phyloP scores from a whole-genome alignment of 2,329 filamentous ascomycete species.

The Graphiopsis chlorocephala region DNA sequence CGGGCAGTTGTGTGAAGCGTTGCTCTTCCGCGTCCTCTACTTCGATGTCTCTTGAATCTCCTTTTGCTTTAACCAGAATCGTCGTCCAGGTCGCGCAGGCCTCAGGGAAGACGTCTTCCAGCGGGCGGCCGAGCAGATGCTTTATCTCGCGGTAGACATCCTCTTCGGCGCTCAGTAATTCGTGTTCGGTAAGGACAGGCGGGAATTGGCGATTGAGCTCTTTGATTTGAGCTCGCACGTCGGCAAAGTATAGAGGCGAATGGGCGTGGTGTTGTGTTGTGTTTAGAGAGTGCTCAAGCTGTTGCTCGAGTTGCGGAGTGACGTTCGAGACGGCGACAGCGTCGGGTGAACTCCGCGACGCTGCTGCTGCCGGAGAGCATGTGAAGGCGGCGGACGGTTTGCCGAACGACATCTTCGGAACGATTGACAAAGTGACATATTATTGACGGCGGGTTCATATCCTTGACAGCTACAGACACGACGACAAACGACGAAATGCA shows the following conservation, averaged over 20 bases:
- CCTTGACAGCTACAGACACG: background rate
- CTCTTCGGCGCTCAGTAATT: background rate
- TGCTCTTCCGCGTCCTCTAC: background rate
- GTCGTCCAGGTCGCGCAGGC: conserved; percentile 9
- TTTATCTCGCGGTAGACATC: conserved; percentile 13
- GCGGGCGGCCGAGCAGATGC: conserved; percentile 12
- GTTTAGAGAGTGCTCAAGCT: background rate
- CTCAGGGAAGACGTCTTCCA: conserved; percentile 13
- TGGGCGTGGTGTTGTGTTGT: background rate
- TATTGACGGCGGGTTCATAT: background rate
- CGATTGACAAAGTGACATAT: background rate
- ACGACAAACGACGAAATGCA: background rate
- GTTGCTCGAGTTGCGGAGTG: background rate
- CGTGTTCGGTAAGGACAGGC: conserved; percentile 7
- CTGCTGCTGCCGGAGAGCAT: background rate
- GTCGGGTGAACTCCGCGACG: background rate
- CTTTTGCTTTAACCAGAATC: conserved; percentile 9
- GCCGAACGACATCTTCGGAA: background rate
- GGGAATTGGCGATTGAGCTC: conserved; percentile 8
- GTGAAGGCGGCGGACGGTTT: background rate
- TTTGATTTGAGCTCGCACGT: conserved; percentile 7
- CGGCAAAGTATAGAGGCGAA: conserved; percentile 7
- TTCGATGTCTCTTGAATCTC: background rate
- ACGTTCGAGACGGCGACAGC: background rate
- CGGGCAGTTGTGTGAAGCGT: background rate